phyloP scores from a whole-genome alignment of 176 grass and related monocot genomes.

The Oryza coarctata region DNA sequence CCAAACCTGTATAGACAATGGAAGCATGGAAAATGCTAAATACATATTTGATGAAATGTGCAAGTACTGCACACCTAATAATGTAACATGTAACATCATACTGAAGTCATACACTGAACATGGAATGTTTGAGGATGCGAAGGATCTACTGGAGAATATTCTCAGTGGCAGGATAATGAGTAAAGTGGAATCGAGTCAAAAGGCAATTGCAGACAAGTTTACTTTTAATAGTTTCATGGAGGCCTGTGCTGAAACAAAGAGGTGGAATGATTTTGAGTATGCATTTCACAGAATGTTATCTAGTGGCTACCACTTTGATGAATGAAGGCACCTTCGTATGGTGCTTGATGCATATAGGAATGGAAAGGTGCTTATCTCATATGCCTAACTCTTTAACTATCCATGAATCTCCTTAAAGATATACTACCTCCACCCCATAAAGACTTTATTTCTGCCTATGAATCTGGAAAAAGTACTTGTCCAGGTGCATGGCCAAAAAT shows the following conservation, averaged over 20 bases:
- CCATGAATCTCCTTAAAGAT: background rate
- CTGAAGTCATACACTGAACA: slow-evolving; percentile 72
- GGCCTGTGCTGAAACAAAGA: slow-evolving; percentile 61
- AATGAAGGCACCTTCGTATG: slow-evolving; percentile 67
- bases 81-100: slow-evolving; percentile 86
- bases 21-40: slow-evolving; percentile 77
- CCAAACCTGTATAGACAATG: slow-evolving; percentile 76
- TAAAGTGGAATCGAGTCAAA: slow-evolving; percentile 42
- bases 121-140: slow-evolving; percentile 77
- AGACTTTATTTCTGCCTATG: no score
- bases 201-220: slow-evolving; percentile 76
- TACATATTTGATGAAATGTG: slow-evolving; percentile 85
- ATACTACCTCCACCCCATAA: no score
- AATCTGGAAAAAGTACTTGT: no score
- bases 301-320: slow-evolving; percentile 63
- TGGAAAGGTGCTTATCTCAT: slow-evolving; percentile 69
- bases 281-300: slow-evolving; percentile 71
- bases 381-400: slow-evolving; percentile 26
- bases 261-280: slow-evolving; percentile 82
- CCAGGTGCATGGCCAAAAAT: no score
- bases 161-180: slow-evolving; percentile 53
- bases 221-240: slow-evolving; percentile 97
- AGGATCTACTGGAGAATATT: slow-evolving; percentile 64
- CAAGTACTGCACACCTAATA: slow-evolving; percentile 82
- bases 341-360: slow-evolving; percentile 70